These are phyloP conservation scores for Eutrema japonicum DNA, from an alignment of 345 rosid species.

Conservation along the genomic window DNA sequence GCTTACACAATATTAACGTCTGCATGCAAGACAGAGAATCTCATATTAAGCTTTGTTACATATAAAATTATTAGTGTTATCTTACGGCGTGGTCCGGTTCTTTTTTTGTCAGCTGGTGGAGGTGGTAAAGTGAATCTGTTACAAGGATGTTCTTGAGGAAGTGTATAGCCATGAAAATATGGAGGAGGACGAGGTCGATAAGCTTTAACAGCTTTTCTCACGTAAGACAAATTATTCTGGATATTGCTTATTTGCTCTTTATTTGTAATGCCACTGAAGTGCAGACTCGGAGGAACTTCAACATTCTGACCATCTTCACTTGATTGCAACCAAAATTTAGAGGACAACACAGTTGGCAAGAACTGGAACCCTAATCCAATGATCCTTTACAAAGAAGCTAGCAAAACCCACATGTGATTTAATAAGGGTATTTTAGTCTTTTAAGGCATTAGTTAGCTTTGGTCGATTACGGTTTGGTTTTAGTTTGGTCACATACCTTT, in stretches of 20 bases:
- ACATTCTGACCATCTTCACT: constrained; percentile 53
- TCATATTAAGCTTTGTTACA: neutral
- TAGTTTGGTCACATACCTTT: too few species aligned
- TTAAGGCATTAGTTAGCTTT: neutral
- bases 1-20: neutral
- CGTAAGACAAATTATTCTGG: constrained; percentile 17
- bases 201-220: neutral
- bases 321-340: constrained; percentile 43
- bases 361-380: neutral
- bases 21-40: neutral
- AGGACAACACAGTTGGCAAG: neutral
- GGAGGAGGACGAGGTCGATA: constrained; percentile 60
- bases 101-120: constrained; percentile 85
- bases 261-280: constrained; percentile 36
- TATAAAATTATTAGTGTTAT: constrained; percentile 1
- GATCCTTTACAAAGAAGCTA: neutral
- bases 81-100: constrained; percentile 93
- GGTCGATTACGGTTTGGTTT: neutral
- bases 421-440: neutral
- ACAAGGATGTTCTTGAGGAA: constrained; percentile 89
- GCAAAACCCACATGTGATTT: too few species aligned
- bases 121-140: constrained; percentile 77
- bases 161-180: constrained; percentile 77
- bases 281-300: constrained; percentile 42
- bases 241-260: constrained; percentile 8